phyloP scores from a whole-genome alignment of 305 asterid species.

The Stenogyne calaminthoides region DNA sequence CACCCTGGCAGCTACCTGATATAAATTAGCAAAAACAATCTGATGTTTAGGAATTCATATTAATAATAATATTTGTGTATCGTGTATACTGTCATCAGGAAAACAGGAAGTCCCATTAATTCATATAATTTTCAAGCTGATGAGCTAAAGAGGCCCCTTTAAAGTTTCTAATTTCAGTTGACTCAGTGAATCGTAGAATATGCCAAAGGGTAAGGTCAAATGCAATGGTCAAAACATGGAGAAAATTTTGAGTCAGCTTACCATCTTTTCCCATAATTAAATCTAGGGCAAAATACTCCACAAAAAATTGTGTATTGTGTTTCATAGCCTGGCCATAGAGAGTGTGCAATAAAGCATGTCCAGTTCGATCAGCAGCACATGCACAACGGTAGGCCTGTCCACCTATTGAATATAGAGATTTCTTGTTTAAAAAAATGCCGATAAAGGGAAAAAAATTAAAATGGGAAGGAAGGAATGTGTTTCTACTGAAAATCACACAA shows the following conservation, averaged over 20 bases:
- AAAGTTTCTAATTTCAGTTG: background rate
- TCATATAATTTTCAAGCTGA: background rate
- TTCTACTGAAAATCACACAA: conserved; percentile 18
- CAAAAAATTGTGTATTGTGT: conserved; percentile 97
- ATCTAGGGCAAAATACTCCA: conserved; percentile 97
- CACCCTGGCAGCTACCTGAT: conserved; percentile 94
- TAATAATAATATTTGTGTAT: background rate
- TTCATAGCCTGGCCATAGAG: conserved; percentile 99
- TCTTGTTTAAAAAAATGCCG: background rate
- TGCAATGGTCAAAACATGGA: background rate
- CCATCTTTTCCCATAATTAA: conserved; percentile 89
- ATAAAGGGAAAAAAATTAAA: background rate
- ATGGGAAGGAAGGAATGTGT: background rate
- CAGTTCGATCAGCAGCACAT: conserved; percentile 99
- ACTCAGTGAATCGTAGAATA: background rate
- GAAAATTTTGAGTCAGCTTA: conserved; percentile 35
- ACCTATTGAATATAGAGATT: conserved; percentile 47
- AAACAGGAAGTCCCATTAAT: background rate
- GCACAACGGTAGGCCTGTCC: conserved; percentile 99
- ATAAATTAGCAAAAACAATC: conserved; percentile 16
- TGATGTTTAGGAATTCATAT: background rate
- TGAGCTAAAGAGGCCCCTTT: background rate
- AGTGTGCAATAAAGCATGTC: conserved; percentile 97
- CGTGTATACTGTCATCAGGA: background rate
- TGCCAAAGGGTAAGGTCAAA: background rate